These are phyloP conservation scores for Xylaria arbuscula DNA, from an alignment of 2,329 filamentous ascomycete species.

Conservation along the genomic window DNA sequence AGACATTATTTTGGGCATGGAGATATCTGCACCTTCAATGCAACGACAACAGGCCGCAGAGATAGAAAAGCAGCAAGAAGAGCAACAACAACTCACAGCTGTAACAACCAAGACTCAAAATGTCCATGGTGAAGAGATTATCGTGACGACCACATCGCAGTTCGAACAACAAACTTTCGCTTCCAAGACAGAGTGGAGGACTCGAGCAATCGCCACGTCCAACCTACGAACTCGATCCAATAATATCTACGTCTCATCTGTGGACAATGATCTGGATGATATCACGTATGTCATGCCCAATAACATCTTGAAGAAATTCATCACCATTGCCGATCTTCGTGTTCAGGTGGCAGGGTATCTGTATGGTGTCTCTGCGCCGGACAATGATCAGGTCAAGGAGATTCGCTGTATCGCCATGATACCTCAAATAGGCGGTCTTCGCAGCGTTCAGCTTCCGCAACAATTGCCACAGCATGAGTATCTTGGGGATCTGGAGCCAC, in stretches of 20 bases:
- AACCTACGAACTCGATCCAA: slow-evolving; percentile 94
- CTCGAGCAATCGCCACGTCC: slow-evolving; percentile 93
- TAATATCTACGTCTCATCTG: slow-evolving; percentile 98
- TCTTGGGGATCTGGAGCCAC: slow-evolving; percentile 84
- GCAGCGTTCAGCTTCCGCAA: slow-evolving; percentile 90
- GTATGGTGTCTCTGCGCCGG: slow-evolving; percentile 90
- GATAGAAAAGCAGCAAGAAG: slow-evolving; percentile 98
- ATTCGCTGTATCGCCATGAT: slow-evolving; percentile 97
- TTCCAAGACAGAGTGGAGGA: slow-evolving; percentile 99
- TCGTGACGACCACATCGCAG: slow-evolving; percentile 96
- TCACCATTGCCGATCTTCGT: slow-evolving; percentile 94
- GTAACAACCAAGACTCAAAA: slow-evolving; percentile 99
- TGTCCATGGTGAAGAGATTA: slow-evolving; percentile 95
- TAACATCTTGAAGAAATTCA: slow-evolving; percentile 98
- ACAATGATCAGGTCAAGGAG: slow-evolving; percentile 97
- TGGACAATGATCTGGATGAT: slow-evolving; percentile 90
- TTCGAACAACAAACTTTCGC: slow-evolving; percentile 98
- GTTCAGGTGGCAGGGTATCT: slow-evolving; percentile 97
- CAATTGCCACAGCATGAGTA: slow-evolving; percentile 93
- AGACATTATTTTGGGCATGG: slow-evolving; percentile 99
- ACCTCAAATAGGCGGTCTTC: slow-evolving; percentile 92
- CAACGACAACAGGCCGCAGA: slow-evolving; percentile 98
- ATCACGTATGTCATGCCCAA: slow-evolving; percentile 99
- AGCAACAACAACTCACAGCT: slow-evolving; percentile 94
- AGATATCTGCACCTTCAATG: slow-evolving; percentile 97